Base-by-base conservation (phyloP, 805 yeast species). In the Ogataea salicorniae region DNA sequence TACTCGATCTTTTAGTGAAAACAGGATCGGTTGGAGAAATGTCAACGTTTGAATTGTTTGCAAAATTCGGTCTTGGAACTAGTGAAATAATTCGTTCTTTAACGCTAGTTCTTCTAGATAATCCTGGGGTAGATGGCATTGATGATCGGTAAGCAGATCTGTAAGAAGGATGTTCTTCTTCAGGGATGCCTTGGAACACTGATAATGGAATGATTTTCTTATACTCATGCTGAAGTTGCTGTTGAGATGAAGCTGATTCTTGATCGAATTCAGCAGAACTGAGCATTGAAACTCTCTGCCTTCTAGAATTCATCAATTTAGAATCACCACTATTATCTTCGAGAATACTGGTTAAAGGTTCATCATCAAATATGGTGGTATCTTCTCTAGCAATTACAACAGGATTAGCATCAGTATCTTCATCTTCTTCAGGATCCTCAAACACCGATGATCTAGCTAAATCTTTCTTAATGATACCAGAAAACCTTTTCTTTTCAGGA, bases 351-450 rank as follows among this genome's bases (percentile, higher is more conserved):
- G 53, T 36, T 22, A 48, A 40, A 5, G 42, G 26, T 11, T 46
- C 58, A n/a, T 53, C 61, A 37, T 50, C 58, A 33, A 56, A 56
- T 13, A 58, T 51, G 5, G 56, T 55, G 4, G 55, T 49, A 35
- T 49, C 51, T 26, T 56, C 58, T 20, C 51, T 44, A 22, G 34
- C 43, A 6, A 47, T 23, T 26, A 36, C 33, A 34, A 13, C 33
- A n/a, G 17, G 14, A 16, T 36, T 18, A 23, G n/a, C 40, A 16
- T 37, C 51, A n/a, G 44, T 33, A 7, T 16, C 40, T 13, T 41
- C 45, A n/a, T 53, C 52, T 31, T 58, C 62, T 22, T 57, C 63
- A 2, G 62, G 62, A 46, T 64, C 68, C 1, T 56, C 66, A 50
- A 60, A 64, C 9, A 57, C 43, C 5, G 66, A 60, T 7, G 42